These are phyloP conservation scores for Mortierella alpina DNA, from an alignment of 192 early-diverging fungal species.

Conservation along the genomic window DNA sequence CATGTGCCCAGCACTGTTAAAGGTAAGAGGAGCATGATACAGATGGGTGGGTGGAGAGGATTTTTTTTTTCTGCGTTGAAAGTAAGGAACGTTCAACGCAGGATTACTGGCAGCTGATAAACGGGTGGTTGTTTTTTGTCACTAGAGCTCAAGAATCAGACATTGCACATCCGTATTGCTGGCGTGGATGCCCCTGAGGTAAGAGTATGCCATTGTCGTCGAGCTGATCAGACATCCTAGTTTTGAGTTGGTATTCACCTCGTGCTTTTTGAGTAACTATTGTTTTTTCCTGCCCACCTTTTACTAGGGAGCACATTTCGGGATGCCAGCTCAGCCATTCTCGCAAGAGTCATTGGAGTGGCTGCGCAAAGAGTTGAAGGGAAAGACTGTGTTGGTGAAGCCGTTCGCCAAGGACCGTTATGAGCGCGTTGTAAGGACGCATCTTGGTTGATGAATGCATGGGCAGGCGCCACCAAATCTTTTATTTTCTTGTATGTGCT, in stretches of 20 bases:
- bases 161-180: constrained; percentile 72
- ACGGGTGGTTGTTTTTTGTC: background rate
- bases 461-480: background rate
- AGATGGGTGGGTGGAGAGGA: background rate
- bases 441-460: background rate
- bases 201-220: background rate
- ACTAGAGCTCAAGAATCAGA: constrained; percentile 65
- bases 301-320: constrained; percentile 70
- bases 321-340: constrained; percentile 71
- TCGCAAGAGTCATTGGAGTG: constrained; percentile 64
- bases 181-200: constrained; percentile 80
- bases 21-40: constrained; percentile 13
- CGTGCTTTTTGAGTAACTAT: background rate
- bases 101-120: background rate
- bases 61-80: background rate
- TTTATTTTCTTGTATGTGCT: background rate
- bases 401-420: constrained; percentile 69
- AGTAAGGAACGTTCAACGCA: background rate
- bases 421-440: constrained; percentile 62
- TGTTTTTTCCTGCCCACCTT: background rate
- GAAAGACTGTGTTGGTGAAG: constrained; percentile 59
- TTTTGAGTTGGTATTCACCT: background rate
- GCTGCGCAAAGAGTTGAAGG: constrained; percentile 56
- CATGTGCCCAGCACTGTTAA: constrained; percentile 52
- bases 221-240: background rate